These are phyloP conservation scores for Zygoascus bituminiphila DNA, from an alignment of 805 yeast genomes.

Conservation along the genomic window DNA sequence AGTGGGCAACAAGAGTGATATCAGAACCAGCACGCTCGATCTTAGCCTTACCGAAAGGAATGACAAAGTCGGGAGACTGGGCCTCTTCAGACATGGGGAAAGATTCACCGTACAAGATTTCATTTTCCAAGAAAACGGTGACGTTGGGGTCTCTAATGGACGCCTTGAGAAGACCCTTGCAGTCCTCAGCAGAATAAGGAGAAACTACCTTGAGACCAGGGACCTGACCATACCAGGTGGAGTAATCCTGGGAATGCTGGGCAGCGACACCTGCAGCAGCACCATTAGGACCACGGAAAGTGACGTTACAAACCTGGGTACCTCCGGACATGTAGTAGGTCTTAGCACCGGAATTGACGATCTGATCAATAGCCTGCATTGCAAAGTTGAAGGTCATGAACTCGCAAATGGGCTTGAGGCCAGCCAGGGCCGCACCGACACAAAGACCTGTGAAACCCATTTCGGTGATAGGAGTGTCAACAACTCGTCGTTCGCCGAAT, in stretches of 20 bases:
- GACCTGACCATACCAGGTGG: conserved; percentile 96
- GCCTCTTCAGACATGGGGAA: conserved; percentile 88
- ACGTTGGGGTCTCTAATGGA: conserved; percentile 99
- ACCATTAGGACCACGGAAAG: conserved; percentile 99
- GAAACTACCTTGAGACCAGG: conserved; percentile 97
- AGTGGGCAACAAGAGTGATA: conserved; percentile 80
- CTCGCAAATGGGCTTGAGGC: conserved; percentile 93
- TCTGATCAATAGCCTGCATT: conserved; percentile 98
- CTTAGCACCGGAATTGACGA: conserved; percentile 97
- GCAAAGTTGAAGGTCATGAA: conserved; percentile 99
- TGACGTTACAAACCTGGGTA: conserved; percentile 91
- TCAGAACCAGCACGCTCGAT: conserved; percentile 90
- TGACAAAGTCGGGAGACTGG: conserved; percentile 74
- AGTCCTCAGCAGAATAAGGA: conserved; percentile 93
- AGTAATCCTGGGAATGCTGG: conserved; percentile 96
- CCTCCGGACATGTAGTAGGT: conserved; percentile 99
- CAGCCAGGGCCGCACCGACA: conserved; percentile 94
- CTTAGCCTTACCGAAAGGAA: conserved; percentile 95
- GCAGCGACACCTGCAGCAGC: conserved; percentile 99
- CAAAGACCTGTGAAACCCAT: conserved; percentile 97
- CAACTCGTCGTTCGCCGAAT: conserved; percentile 86
- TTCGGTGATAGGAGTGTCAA: conserved; percentile 98
- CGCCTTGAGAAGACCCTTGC: conserved; percentile 91
- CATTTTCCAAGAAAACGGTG: conserved; percentile 91
- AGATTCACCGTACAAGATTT: conserved; percentile 84